Percentiles rank a stretch among this genome's conserved stretches.
Conservation (phyloP, 768 basidiomycete genomes). For the Tulasnella calospora region DNA sequence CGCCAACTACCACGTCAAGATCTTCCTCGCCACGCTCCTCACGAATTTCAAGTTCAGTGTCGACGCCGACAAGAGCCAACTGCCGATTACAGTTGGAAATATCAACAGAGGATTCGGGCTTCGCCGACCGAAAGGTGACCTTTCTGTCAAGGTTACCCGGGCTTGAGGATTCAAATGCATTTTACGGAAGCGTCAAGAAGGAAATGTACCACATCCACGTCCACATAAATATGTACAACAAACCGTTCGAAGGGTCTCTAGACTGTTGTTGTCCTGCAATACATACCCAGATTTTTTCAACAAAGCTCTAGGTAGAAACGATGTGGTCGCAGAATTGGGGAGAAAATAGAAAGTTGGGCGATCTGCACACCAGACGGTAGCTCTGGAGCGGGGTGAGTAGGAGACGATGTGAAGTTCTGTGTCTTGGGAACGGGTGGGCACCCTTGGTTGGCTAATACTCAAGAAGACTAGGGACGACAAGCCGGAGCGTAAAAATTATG, state of each 20-base stretch:
- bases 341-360: neutral
- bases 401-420: too few relatives aligned
- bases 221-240: neutral
- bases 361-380: too few relatives aligned
- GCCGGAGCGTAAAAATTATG: neutral
- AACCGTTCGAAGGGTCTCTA: neutral
- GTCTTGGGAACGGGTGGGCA: too few relatives aligned
- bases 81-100: conserved; percentile 12
- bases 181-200: neutral
- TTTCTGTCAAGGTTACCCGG: conserved; percentile 12
- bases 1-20: conserved; percentile 23
- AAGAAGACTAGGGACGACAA: too few relatives aligned
- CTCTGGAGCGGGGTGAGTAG: too few relatives aligned
- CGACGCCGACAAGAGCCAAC: conserved; percentile 15
- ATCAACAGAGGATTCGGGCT: conserved; percentile 23
- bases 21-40: conserved; percentile 11
- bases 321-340: neutral
- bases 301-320: neutral
- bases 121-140: conserved; percentile 19
- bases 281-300: neutral
- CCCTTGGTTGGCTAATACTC: too few relatives aligned
- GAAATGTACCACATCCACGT: neutral
- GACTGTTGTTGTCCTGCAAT: neutral
- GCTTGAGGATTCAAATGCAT: neutral
- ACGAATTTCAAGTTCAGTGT: conserved; percentile 20